These are phyloP conservation scores for Candida pseudoglaebosa DNA, from an alignment of 805 yeast genomes.

Conservation along the genomic window DNA sequence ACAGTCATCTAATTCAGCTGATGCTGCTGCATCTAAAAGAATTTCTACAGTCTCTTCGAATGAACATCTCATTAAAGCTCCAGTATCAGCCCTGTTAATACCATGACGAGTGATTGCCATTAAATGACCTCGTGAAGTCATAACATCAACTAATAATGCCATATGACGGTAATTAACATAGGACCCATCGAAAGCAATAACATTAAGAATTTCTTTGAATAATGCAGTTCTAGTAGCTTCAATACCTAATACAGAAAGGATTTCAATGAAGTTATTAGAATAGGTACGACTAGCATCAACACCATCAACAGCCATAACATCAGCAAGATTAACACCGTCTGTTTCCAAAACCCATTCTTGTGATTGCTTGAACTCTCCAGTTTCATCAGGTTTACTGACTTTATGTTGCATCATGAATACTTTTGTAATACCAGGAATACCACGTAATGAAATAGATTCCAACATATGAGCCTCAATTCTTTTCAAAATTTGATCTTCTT, in stretches of 20 bases:
- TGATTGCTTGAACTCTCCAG: conserved; percentile 84
- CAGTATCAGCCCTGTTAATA: conserved; percentile 97
- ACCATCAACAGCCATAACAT: conserved; percentile 92
- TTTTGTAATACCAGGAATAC: conserved; percentile 90
- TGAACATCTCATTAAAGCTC: conserved; percentile 98
- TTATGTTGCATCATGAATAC: conserved; percentile 88
- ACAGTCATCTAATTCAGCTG: conserved; percentile 97
- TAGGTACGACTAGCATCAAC: conserved; percentile 88
- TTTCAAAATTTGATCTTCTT: conserved; percentile 94
- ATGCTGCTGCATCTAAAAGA: conserved; percentile 94
- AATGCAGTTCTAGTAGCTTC: conserved; percentile 97
- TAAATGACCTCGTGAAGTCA: conserved; percentile 97
- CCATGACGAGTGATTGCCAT: conserved; percentile 99
- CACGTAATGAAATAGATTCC: conserved; percentile 90
- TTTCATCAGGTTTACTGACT: conserved; percentile 62
- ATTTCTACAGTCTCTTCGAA: conserved; percentile 99
- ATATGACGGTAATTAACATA: conserved; percentile 97
- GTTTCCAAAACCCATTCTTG: conserved; percentile 99
- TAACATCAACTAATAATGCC: conserved; percentile 95
- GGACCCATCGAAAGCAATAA: conserved; percentile 99
- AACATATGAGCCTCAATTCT: conserved; percentile 95
- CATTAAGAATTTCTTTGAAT: conserved; percentile 91
- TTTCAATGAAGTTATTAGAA: conserved; percentile 95
- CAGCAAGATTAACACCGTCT: conserved; percentile 94
- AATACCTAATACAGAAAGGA: conserved; percentile 91